A percentile compares a stretch with the other conserved stretches of the same genome.
phyloP scores from a whole-genome alignment of 2,329 filamentous ascomycete genomes.

The Epichloe scottii region DNA sequence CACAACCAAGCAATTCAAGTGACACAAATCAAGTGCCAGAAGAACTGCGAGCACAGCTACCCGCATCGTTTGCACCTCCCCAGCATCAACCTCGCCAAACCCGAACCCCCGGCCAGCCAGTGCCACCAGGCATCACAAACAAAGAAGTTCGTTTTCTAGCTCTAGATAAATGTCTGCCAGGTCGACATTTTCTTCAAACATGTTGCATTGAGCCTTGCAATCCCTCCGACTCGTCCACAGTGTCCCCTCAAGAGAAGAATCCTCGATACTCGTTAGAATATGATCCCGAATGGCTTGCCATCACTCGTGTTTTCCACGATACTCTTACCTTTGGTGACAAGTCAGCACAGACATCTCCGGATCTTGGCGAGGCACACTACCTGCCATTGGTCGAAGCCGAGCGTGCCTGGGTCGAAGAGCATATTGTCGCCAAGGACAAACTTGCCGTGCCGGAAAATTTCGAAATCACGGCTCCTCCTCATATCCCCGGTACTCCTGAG shows the following conservation, averaged over 20 bases:
- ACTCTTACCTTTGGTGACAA: slow-evolving; percentile 52
- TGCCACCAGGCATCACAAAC: slow-evolving; percentile 65
- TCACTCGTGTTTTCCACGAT: slow-evolving; percentile 67
- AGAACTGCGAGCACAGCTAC: slow-evolving; percentile 59
- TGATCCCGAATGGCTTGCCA: slow-evolving; percentile 91
- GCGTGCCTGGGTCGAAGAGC: slow-evolving; percentile 66
- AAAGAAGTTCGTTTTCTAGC: slow-evolving; percentile 72
- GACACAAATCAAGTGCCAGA: slow-evolving; percentile 36
- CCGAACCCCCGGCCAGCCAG: slow-evolving; percentile 43
- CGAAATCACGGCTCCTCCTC: slow-evolving; percentile 57
- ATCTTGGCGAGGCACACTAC: slow-evolving; percentile 61
- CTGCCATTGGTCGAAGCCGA: slow-evolving; percentile 54
- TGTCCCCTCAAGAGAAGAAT: slow-evolving; percentile 9
- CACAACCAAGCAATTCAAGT: not conserved
- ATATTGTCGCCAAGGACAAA: slow-evolving; percentile 51
- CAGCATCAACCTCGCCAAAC: slow-evolving; percentile 19
- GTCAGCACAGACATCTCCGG: slow-evolving; percentile 35
- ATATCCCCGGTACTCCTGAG: slow-evolving; percentile 45
- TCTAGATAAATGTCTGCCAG: slow-evolving; percentile 78
- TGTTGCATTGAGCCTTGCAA: slow-evolving; percentile 45
- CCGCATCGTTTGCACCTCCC: slow-evolving; percentile 54
- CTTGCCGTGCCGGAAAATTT: slow-evolving; percentile 72
- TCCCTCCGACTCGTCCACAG: slow-evolving; percentile 11
- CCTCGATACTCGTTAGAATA: slow-evolving; percentile 56
- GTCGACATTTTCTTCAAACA: slow-evolving; percentile 72